Base-by-base conservation (phyloP, 202 grass and related monocot genomes). In the Saccharum hybrid region DNA sequence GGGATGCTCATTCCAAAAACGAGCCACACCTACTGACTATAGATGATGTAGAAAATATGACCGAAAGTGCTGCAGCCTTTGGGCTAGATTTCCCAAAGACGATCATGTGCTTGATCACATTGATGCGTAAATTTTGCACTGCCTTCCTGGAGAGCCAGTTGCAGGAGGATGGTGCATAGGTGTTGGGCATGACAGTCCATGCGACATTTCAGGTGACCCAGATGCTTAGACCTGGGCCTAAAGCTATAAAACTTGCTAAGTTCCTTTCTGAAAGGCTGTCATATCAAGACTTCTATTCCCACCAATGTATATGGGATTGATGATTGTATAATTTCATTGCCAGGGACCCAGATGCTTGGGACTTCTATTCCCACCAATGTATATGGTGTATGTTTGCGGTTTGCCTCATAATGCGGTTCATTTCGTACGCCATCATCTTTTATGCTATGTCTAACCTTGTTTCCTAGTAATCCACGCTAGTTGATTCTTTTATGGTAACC, bases 141-240 rank as follows among this genome's bases (percentile, higher is more conserved):
- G 85, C 0, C 36, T 15, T 37, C 68, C 83, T 62, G 86, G 74
- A 16, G 86, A 84, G 72, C 75, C 89, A 19, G 86, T 91, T n/a
- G 91, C 87, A 28, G 96, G 96, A 26, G 96, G 93, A 7, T 98
- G 96, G 93, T 98, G 93, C 81, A 74, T 98, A 64, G 96, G 91
- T 90, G 89, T 69, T 38, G 88, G 75, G 40, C 71, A 81, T 65
- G 85, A 57, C n/a, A 94, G 76, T 63, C 91, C 93, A 7, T 96
- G 96, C 26, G 67, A 86, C 52, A 85, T 89, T 79, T 90, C 78
- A 68, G 96, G 96, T 79, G 88, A 84, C 69, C 71, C 68, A 1
- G 93, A 96, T 90, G 77, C 74, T 98, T 79, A 98, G 87, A 87
- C 96, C 96, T 36, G 88, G 93, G 59, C 89, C 89, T 71, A 77